These are phyloP conservation scores for Moesziomyces parantarcticus DNA, from an alignment of 1,284 basidiomycete species.

Conservation along the genomic window DNA sequence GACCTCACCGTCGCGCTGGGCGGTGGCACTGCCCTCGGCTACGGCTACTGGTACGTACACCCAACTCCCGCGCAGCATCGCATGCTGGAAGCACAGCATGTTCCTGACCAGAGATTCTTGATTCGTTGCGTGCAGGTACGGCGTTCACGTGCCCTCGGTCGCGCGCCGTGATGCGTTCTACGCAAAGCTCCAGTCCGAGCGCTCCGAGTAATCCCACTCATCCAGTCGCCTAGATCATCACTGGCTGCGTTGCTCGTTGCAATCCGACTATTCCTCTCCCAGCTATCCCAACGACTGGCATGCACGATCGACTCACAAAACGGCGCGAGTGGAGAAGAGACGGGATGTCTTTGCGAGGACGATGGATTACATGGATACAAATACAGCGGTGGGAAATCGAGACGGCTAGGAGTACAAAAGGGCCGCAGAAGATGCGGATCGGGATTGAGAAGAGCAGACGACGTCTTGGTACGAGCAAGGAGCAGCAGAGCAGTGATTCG, in stretches of 20 bases:
- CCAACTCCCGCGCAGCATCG: too few species aligned
- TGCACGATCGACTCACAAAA: too few species aligned
- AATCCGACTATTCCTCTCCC: not conserved
- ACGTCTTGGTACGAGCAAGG: too few species aligned
- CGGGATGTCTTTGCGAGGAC: not conserved
- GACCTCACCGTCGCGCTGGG: slow-evolving; percentile 63
- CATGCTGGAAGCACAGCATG: too few species aligned
- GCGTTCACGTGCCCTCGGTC: slow-evolving; percentile 61
- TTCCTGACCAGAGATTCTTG: too few species aligned
- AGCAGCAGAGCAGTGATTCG: too few species aligned
- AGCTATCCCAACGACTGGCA: too few species aligned
- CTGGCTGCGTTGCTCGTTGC: slow-evolving; percentile 1
- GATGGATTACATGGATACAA: not conserved
- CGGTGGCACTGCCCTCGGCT: slow-evolving; percentile 60
- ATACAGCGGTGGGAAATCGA: not conserved
- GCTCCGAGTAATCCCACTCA: slow-evolving; percentile 39
- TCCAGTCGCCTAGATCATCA: not conserved
- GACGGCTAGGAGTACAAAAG: not conserved
- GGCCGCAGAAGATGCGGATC: too few species aligned
- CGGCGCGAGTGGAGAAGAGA: too few species aligned
- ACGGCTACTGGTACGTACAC: slow-evolving; percentile 61
- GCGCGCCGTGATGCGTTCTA: slow-evolving; percentile 61
- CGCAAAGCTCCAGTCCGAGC: slow-evolving; percentile 61
- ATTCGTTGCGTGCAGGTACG: slow-evolving; percentile 57
- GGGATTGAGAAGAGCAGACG: too few species aligned